Evolutionary conservation across 768 basidiomycete species (phyloP).

Genomic region (Boletus barrowsii): DNA sequence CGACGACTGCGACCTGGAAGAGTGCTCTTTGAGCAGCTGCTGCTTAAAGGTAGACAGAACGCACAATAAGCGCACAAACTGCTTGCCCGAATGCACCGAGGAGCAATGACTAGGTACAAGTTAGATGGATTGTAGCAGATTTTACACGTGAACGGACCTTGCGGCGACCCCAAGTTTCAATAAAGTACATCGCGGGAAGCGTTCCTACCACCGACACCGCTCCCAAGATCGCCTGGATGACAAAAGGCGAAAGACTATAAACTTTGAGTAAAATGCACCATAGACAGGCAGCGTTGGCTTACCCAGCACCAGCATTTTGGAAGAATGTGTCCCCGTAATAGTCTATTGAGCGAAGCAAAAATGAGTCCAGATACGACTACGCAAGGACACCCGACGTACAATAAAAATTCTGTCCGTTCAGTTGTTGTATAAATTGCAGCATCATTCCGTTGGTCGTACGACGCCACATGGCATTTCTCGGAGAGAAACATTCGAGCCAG

Average conservation of each 20-base stretch:
- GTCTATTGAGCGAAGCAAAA: slow-evolving; percentile 40
- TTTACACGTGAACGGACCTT: slow-evolving; percentile 36
- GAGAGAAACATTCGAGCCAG: slow-evolving; percentile 76
- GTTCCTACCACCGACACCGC: slow-evolving; percentile 72
- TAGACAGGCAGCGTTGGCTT: slow-evolving; percentile 14
- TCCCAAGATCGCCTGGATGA: slow-evolving; percentile 75
- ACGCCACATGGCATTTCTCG: slow-evolving; percentile 65
- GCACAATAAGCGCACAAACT: slow-evolving; percentile 57
- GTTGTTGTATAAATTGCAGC: slow-evolving; percentile 76
- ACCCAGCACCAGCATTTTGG: slow-evolving; percentile 66
- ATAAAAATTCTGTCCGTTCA: slow-evolving; percentile 81
- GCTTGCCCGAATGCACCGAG: slow-evolving; percentile 62
- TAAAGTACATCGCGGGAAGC: slow-evolving; percentile 63
- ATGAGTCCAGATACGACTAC: slow-evolving; percentile 7
- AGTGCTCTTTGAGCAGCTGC: neutral
- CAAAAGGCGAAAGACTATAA: slow-evolving; percentile 57
- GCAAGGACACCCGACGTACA: slow-evolving; percentile 40
- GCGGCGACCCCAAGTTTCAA: slow-evolving; percentile 74
- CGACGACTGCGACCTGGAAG: slow-evolving; percentile 61
- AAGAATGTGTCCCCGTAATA: slow-evolving; percentile 84
- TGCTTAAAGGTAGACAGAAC: slow-evolving; percentile 11
- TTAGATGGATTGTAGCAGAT: neutral
- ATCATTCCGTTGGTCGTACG: slow-evolving; percentile 80
- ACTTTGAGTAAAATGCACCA: neutral
- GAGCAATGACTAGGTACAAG: slow-evolving; percentile 52